Evolutionary conservation across 2,329 filamentous ascomycete species (phyloP), one percentile per base, ranked within the genome.

Genomic region (Nemania sp.): DNA sequence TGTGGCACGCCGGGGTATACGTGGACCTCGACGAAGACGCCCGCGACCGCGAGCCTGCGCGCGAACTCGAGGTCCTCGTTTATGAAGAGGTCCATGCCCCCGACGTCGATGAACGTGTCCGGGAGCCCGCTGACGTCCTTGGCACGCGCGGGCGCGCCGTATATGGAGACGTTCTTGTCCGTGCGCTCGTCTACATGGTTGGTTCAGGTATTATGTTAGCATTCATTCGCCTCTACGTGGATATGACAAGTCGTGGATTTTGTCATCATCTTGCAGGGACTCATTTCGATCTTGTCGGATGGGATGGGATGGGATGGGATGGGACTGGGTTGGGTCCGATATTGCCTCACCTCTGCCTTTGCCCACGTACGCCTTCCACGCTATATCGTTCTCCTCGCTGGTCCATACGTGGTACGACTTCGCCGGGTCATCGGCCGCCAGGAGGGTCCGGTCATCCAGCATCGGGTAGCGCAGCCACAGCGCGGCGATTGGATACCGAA

Each of bases 391-490:
- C 13, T 4, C 25, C 4, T 50, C 35, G 9, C 55, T n/a, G n/a
- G 56, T 53, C 64, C 64, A 68, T 2, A 59, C 42, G 18, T 67
- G 39, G 46, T 63, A 63, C 13, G 55, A 40, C 12, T 56, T 47
- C 9, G 62, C 20, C n/a, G 66, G 68, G 20, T 67, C 57, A 40
- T 59, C 64, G 46, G 63, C 63, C 5, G 59, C 42, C 10, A 68
- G 45, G 9, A 48, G 56, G 12, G 66, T 69, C 29, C 71, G 67
- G 51, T 75, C 72, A 40, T 76, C 73, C 3, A 75, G 53, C 73
- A 75, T 75, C 10, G 74, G 73, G 45, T 72, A 74, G 1, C 67
- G 51, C 1, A 76, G 62, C 13, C 70, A 64, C 49, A 73, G 68
- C 18, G 68, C 73, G 0, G 72, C 71, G 25, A 29, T 29, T 0